Base-by-base conservation (phyloP, 805 yeast species). In the Cyberlindnera petersonii region DNA sequence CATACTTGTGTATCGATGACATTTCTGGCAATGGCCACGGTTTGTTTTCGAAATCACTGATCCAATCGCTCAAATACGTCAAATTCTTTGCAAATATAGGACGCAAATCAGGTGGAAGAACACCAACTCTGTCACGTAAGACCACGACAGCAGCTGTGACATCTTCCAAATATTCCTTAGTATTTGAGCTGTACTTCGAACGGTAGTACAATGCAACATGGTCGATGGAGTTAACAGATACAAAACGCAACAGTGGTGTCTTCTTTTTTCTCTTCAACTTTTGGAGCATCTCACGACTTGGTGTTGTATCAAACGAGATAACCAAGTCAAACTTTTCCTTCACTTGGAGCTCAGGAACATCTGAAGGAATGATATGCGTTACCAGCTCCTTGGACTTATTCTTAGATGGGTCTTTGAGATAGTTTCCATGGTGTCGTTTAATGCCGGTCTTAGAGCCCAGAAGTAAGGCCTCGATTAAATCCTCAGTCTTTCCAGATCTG, bases 11-110 rank as follows among this genome's bases (percentile, higher is more conserved):
- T 5, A 87, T 75, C 2, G 68, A 56, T 3, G 86, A 73, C 45
- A 85, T 64, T 33, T 82, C 86, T 0, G 95, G 93, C 30, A 88
- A 63, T 4, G 89, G 91, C 95, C 95, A 88, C 6, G 73, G 66
- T 6, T 42, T 46, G 18, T 59, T 43, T 14, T 48, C 42, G 5
- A 61, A 65, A 30, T 73, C 62, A 28, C 68, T 68, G 24, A 86
- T 65, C 79, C 89, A 87, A 24, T 71, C 71, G 2, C 68, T 62
- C 36, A 89, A 65, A 52, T 76, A 84, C 6, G 69, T 67, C 47
- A 88, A 67, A 41, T 81, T 74, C 48, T 79, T 81, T 27, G 76
- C 68, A 58, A 82, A 86, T 16, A 85, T 75, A 13, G 93, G 89
- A 55, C 84, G 71, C 33, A 87, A 59, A 52, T 81, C 93, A 0